Conservation (phyloP, 257 asterid genomes). For the Lycium barbarum region DNA sequence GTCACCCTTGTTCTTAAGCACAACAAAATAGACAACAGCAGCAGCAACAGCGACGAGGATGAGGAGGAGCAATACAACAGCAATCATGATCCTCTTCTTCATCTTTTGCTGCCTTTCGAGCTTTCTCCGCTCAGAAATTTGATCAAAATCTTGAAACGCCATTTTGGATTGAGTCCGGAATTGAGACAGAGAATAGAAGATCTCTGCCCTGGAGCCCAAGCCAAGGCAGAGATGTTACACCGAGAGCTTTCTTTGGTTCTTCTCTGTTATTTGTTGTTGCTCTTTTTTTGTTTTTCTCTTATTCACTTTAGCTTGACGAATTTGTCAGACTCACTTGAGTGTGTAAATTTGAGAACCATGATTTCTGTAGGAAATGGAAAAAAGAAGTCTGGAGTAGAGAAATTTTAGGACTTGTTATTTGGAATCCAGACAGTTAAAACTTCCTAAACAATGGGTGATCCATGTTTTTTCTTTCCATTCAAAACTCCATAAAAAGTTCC, state of each 20-base stretch:
- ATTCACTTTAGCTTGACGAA: slow-evolving; percentile 25
- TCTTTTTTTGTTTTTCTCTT: slow-evolving; percentile 2
- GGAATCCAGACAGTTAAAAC: slow-evolving; percentile 33
- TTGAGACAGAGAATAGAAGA: slow-evolving; percentile 31
- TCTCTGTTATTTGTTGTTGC: neutral
- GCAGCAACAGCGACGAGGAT: slow-evolving; percentile 56
- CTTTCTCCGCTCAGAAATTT: slow-evolving; percentile 69
- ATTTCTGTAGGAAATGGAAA: slow-evolving; percentile 25
- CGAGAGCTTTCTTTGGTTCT: neutral
- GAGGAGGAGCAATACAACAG: slow-evolving; percentile 41
- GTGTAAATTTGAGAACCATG: slow-evolving; percentile 33
- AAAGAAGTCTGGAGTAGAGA: slow-evolving; percentile 54
- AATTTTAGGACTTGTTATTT: slow-evolving; percentile 50
- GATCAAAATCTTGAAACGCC: slow-evolving; percentile 98
- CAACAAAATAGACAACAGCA: slow-evolving; percentile 45
- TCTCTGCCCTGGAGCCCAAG: slow-evolving; percentile 55
- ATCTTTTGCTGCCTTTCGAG: slow-evolving; percentile 52
- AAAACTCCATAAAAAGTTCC: slow-evolving; percentile 21
- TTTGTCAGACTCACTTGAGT: slow-evolving; percentile 25
- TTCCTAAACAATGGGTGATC: slow-evolving; percentile 34
- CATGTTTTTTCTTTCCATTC: slow-evolving; percentile 11
- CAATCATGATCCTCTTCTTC: slow-evolving; percentile 50
- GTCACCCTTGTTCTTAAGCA: slow-evolving; percentile 39
- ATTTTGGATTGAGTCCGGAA: slow-evolving; percentile 33
- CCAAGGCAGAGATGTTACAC: slow-evolving; percentile 72